A percentile compares a stretch with the other conserved stretches of the same genome.
phyloP scores from a whole-genome alignment of 306 rosid genomes.

The Cicer pinnatifidum region DNA sequence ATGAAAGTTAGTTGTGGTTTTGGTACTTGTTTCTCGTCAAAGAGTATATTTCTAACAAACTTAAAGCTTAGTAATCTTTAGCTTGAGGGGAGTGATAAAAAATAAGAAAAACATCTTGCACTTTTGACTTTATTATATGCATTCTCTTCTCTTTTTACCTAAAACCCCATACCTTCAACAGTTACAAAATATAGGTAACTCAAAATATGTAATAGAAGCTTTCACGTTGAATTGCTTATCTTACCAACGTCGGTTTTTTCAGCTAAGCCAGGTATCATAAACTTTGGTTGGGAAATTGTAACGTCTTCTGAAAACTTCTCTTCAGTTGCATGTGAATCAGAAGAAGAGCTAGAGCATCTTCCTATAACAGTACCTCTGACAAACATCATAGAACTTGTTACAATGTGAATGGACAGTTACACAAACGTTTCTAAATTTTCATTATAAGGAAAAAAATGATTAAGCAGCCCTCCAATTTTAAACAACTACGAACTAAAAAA shows the following conservation, averaged over 20 bases:
- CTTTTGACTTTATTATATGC: background rate
- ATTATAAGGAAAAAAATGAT: slow-evolving; percentile 27
- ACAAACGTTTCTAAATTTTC: slow-evolving; percentile 15
- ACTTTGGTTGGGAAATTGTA: slow-evolving; percentile 57
- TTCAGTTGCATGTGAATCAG: slow-evolving; percentile 71
- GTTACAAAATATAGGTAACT: slow-evolving; percentile 31
- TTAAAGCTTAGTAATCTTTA: background rate
- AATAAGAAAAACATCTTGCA: slow-evolving; percentile 1
- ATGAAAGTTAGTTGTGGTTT: background rate
- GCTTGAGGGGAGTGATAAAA: background rate
- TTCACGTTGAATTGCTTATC: slow-evolving; percentile 42
- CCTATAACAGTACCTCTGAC: slow-evolving; percentile 64
- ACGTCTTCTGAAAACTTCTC: slow-evolving; percentile 55
- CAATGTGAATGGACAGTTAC: slow-evolving; percentile 23
- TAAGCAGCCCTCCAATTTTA: slow-evolving; percentile 42
- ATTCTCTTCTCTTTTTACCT: background rate
- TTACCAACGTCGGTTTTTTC: slow-evolving; percentile 63
- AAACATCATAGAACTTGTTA: slow-evolving; percentile 30
- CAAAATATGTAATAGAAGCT: slow-evolving; percentile 32
- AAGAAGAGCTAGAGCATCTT: slow-evolving; percentile 60
- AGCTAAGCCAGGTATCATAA: slow-evolving; percentile 50
- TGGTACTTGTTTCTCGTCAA: slow-evolving; percentile 15
- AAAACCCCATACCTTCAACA: slow-evolving; percentile 1
- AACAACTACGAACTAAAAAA: slow-evolving; percentile 17
- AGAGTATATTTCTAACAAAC: background rate